Evolutionary conservation across 2,329 filamentous ascomycete species (phyloP).

Genomic region (Gaeumannomyces sp.): DNA sequence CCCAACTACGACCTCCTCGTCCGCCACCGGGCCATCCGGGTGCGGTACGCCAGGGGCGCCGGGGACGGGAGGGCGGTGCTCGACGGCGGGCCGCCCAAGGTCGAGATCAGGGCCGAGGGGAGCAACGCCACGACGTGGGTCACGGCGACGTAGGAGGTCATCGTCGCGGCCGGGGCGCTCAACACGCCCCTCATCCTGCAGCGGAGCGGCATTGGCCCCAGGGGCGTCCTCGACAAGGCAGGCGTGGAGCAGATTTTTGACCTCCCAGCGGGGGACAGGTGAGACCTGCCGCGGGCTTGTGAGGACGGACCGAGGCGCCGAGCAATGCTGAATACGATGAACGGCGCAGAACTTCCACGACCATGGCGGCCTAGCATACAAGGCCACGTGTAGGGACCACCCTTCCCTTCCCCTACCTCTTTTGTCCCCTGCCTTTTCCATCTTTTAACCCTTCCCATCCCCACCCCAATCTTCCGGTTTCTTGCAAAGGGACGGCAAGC

Average conservation of each 20-base stretch:
- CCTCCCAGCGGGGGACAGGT: conserved; percentile 1
- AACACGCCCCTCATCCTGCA: conserved; percentile 51
- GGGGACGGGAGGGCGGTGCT: background rate
- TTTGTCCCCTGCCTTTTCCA: too few relatives aligned
- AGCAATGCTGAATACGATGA: background rate
- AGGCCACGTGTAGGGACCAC: background rate
- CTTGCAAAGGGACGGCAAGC: too few relatives aligned
- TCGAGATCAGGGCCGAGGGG: background rate
- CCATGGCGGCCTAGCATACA: background rate
- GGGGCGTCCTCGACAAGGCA: conserved; percentile 10
- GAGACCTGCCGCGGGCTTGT: too few relatives aligned
- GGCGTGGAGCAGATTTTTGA: conserved; percentile 13
- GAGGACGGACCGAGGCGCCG: too few relatives aligned
- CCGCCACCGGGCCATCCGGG: conserved; percentile 7
- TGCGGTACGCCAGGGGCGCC: conserved; percentile 2
- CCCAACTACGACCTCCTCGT: conserved; percentile 10
- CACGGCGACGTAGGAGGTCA: conserved; percentile 37
- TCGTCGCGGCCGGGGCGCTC: conserved; percentile 50
- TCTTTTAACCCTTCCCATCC: too few relatives aligned
- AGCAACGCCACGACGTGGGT: background rate
- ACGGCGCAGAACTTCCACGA: background rate
- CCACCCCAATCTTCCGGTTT: too few relatives aligned
- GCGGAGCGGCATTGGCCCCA: conserved; percentile 49
- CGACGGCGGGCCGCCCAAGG: background rate
- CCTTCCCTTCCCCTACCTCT: background rate